Base-by-base conservation (phyloP, 768 basidiomycete species). In the Tylopilus sp. region DNA sequence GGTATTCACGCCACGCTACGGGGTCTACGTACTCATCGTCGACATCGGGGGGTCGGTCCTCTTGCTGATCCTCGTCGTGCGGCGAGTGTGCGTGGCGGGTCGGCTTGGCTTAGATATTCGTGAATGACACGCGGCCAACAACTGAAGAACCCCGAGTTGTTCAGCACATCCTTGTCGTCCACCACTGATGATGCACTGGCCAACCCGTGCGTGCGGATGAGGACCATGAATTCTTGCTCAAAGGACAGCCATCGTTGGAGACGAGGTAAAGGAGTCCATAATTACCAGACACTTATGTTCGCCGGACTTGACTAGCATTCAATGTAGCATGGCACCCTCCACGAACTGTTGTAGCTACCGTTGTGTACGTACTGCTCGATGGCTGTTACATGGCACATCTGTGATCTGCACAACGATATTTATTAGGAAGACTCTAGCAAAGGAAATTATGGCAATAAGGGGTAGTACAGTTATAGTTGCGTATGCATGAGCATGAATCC, bases 401-500 rank as follows among this genome's bases (percentile, higher is more conserved):
- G 40, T 49, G 52, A 57, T 67, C 46, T 60, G 54, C 53, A 66
- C 56, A 52, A 53, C 47, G 44, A 47, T 38, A 28, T 30, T 61
- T 56, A 66, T 66, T 66, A 61, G 46, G 52, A 56, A 63, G 64
- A 58, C 55, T 65, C 53, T 65, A 65, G 59, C 59, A 61, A 55
- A 50, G 44, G 30, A 53, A 58, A 64, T 66, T 68, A 68, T 50
- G 63, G 40, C 30, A 48, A 44, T 59, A 58, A 55, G 61, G 38
- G 38, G 58, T 44, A 7, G 45, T 68, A 68, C 58, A 57, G 57
- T 57, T 63, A 65, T 58, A 49, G 50, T 55, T 58, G 45, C 35
- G 57, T 57, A 57, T 55, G 60, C 60, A 60, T 62, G 45, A 30
- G 15, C 28, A 30, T 21, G 31, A n/a, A 57, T 63, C 47, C 53